A percentile compares a stretch with the other conserved stretches of the same genome.
These are phyloP conservation scores for Alisma plantagoaquatica DNA, from an alignment of 106 monocot species.

Conservation along the genomic window DNA sequence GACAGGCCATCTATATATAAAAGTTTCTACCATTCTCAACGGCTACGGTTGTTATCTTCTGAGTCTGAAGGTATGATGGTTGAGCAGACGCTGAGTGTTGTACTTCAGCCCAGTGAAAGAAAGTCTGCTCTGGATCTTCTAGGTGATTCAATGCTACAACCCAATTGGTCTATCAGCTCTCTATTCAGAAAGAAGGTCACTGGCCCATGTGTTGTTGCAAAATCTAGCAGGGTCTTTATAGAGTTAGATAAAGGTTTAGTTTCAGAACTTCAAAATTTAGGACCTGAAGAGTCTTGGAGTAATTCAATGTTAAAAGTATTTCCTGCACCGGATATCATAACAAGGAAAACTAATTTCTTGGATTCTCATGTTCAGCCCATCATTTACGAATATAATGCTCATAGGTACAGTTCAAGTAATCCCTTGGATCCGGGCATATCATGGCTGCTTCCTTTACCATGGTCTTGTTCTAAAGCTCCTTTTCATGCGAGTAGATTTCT, in stretches of 20 bases:
- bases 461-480: slow-evolving; percentile 49
- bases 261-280: slow-evolving; percentile 33
- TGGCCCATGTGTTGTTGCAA: slow-evolving; percentile 61
- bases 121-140: slow-evolving; percentile 6
- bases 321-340: slow-evolving; percentile 32
- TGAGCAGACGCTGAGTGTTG: slow-evolving; percentile 69
- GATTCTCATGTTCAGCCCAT: slow-evolving; percentile 19
- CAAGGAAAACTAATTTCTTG: slow-evolving; percentile 26
- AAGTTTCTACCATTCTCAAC: slow-evolving; percentile 88
- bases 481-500: slow-evolving; percentile 69
- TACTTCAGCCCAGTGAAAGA: slow-evolving; percentile 46
- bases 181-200: slow-evolving; percentile 56
- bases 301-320: slow-evolving; percentile 44
- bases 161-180: slow-evolving; percentile 78
- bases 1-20: slow-evolving; percentile 90
- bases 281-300: slow-evolving; percentile 23
- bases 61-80: slow-evolving; percentile 45
- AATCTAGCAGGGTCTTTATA: slow-evolving; percentile 58
- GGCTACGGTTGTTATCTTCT: slow-evolving; percentile 43
- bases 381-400: slow-evolving; percentile 46
- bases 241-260: slow-evolving; percentile 61
- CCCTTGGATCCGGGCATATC: slow-evolving; percentile 70
- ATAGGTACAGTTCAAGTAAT: slow-evolving; percentile 18
- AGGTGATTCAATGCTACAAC: slow-evolving; percentile 32
- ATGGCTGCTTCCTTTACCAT: slow-evolving; percentile 68